Evolutionary conservation across 495 filamentous ascomycete genomes (phyloP).

Genomic region (Aspergillus indologenus): DNA sequence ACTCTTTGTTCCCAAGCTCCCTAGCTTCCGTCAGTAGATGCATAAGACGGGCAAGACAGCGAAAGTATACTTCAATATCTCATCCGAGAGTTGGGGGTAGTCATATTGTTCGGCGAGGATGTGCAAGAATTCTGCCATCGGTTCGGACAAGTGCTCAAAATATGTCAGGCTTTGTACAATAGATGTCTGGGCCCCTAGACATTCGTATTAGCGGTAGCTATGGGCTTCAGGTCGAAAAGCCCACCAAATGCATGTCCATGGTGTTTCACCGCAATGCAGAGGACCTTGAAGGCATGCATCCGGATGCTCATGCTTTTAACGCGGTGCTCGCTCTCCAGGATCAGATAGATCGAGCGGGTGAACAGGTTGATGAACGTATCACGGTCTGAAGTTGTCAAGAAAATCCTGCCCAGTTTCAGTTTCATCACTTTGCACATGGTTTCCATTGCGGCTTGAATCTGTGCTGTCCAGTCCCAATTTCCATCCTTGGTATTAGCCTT

Average conservation of each 20-base stretch:
- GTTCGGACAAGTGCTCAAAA: conserved; percentile 95
- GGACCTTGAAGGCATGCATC: conserved; percentile 95
- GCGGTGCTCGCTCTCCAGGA: conserved; percentile 90
- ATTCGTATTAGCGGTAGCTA: conserved; percentile 14
- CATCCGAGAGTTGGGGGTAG: conserved; percentile 91
- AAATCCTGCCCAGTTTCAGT: conserved; percentile 86
- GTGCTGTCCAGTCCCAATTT: conserved; percentile 81
- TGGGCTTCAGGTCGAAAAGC: conserved; percentile 13
- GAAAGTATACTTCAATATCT: conserved; percentile 62
- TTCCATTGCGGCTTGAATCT: conserved; percentile 84
- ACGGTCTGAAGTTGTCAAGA: conserved; percentile 92
- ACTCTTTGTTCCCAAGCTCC: conserved; percentile 95
- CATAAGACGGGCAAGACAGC: background rate
- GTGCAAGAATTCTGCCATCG: conserved; percentile 97
- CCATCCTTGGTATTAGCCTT: conserved; percentile 67
- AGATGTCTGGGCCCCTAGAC: conserved; percentile 89
- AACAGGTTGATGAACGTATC: conserved; percentile 93
- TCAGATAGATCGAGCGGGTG: conserved; percentile 88
- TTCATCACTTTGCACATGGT: conserved; percentile 95
- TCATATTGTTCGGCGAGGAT: conserved; percentile 97
- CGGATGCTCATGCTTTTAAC: conserved; percentile 87
- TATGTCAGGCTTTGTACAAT: conserved; percentile 97
- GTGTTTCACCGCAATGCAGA: conserved; percentile 96
- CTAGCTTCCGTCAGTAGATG: conserved; percentile 38
- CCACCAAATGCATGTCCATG: conserved; percentile 95